Evolutionary conservation across 1,284 basidiomycete species (phyloP), one percentile per base, ranked within the genome.

Genomic region (Leccinum brunneo-olivaceum): DNA sequence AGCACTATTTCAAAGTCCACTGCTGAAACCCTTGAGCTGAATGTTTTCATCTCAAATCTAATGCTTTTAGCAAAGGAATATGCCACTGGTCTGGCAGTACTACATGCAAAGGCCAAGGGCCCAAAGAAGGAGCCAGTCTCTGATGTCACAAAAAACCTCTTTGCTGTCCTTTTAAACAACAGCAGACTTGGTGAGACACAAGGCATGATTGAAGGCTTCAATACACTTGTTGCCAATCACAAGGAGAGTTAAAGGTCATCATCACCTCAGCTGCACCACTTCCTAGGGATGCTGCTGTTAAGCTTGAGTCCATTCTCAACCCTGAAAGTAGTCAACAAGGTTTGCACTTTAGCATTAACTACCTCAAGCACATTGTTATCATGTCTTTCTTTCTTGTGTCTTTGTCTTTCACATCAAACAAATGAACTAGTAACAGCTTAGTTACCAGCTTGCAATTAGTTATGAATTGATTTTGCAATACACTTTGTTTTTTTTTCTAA

Each of bases 161-260:
- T 99, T 65, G 65, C 68, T 33, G 84, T 98, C 54, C 79, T 98
- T 51, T 88, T 90, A 47, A 90, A 97, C 69, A 98, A 99, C 68
- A 93, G 93, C 50, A 78, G 96, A 52, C 74, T 98, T 50, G 74
- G 70, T 48, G 85, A 95, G 73, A 83, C 90, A 21, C 71, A 79
- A 56, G 85, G 84, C 56, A 90, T 96, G 50, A 90, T 98, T 57
- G 82, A 88, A 61, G 92, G 89, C 52, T 98, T 98, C 73, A 81
- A 90, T 56, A 81, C 86, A 64, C 81, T 98, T 54, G 87, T 96
- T 55, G 72, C 89, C 45, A 83, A 87, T 58, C 81, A 98, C 79
- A 87, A 80, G 65, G 95, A 95, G 95, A 98, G 71, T 74, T 98
- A 54, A 90, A 87, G 62, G 89, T 98, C 51, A 78, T 82, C 45